Base-by-base conservation (phyloP, 2,329 filamentous ascomycete species). In the Xylariaceae sp. region DNA sequence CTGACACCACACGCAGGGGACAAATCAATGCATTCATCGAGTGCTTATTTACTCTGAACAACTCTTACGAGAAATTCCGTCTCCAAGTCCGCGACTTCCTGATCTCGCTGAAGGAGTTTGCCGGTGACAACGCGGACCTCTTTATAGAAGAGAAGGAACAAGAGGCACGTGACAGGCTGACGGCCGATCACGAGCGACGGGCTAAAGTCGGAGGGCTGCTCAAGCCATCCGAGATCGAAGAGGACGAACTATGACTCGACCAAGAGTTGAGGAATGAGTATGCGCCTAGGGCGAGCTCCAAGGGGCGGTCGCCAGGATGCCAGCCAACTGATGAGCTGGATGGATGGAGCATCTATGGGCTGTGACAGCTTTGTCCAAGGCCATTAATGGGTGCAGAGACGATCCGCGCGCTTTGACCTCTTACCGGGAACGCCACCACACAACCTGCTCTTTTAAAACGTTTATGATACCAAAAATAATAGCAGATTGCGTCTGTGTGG, bases 191-290 rank as follows among this genome's bases (percentile, higher is more conserved):
- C 55, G 88, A 96, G 65, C 83, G 90, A 52, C 81, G 87, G 47
- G 86, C 90, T 68, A 97, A 95, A 73, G 88, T 98, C 40, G 89
- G 92, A 52, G 92, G 94, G 57, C 73, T 98, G 46, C 73, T 98
- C 57, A 97, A 98, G 73, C 94, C 92, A 34, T 92, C 88, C n/a
- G 92, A 98, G 63, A 78, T 98, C 59, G 90, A 88, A 50, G 86
- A 90, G 54, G 86, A 90, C 57, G 85, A 89, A 66, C 74, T 89
- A 65, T 96, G 88, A 95, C 86, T 89, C 48, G 68, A 78, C 31
- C 63, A 79, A 62, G 82, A 87, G 61, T 64, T 86, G 32, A 69
- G 81, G 52, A 72, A 67, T 38, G 81, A 85, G 62, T 74, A 71
- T 59, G 66, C 68, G 43, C 70, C 71, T 43, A 57, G 49, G 38